phyloP scores from a whole-genome alignment of 352 stramenopile species.

The Blastocystis hominis region DNA sequence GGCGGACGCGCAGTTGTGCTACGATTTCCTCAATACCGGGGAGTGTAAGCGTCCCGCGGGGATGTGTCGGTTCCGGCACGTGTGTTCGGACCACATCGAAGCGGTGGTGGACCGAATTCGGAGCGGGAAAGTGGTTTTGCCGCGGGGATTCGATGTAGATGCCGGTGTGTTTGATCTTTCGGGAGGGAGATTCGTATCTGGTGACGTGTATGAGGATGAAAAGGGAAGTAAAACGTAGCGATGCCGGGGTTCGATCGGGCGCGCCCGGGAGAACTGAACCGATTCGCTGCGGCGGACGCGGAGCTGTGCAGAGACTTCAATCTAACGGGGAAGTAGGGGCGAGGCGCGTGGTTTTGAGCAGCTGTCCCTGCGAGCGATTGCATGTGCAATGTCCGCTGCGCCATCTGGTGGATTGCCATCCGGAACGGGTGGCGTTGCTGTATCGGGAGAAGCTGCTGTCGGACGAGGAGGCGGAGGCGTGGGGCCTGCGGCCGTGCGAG shows the following conservation, averaged over 20 bases:
- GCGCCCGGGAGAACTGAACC: slow-evolving; percentile 33
- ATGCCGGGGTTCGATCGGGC: neutral
- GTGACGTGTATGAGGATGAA: neutral
- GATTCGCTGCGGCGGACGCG: neutral
- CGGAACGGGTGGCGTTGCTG: slow-evolving; percentile 2
- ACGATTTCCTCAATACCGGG: slow-evolving; percentile 45
- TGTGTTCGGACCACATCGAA: slow-evolving; percentile 17
- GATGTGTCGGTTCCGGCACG: slow-evolving; percentile 33
- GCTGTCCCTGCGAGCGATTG: neutral
- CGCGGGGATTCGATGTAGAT: neutral
- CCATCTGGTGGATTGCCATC: slow-evolving; percentile 33
- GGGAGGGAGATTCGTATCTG: neutral
- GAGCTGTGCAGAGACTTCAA: slow-evolving; percentile 34
- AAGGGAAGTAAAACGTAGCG: neutral
- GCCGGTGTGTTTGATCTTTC: slow-evolving; percentile 2
- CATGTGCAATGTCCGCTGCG: neutral
- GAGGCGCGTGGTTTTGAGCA: neutral
- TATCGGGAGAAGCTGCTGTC: slow-evolving; percentile 1
- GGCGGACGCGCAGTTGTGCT: slow-evolving; percentile 14
- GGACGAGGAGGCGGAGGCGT: neutral
- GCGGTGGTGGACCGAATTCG: slow-evolving; percentile 31
- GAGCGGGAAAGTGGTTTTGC: neutral
- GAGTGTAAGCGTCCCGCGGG: neutral
- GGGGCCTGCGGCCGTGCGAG: neutral
- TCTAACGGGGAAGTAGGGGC: neutral